A percentile compares a stretch with the other conserved stretches of the same genome.
Conservation (phyloP, 129 eudicot species). For the Gnaphalium uliginosum region DNA sequence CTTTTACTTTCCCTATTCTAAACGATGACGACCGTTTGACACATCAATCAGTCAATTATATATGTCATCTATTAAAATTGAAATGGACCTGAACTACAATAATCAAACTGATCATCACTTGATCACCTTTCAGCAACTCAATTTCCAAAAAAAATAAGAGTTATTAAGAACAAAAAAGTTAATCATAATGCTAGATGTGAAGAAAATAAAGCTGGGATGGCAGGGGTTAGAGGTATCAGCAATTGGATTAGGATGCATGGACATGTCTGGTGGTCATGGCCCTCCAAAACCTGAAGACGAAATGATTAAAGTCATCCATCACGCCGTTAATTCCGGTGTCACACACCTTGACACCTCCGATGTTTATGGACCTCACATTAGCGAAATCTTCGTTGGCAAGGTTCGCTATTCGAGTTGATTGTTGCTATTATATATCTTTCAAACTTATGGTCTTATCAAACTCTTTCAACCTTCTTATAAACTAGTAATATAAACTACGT, state of each 20-base stretch:
- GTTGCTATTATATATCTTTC: too few relatives aligned
- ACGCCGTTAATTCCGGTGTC: constrained; percentile 42
- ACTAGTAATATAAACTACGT: too few relatives aligned
- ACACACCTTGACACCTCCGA: constrained; percentile 52
- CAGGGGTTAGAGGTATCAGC: constrained; percentile 49
- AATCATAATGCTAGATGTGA: constrained; percentile 5
- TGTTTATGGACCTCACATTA: constrained; percentile 47
- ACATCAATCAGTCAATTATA: too few relatives aligned
- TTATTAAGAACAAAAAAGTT: neutral
- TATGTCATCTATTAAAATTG: too few relatives aligned
- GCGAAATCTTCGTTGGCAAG: constrained; percentile 47
- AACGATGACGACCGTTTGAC: too few relatives aligned
- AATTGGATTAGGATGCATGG: constrained; percentile 54
- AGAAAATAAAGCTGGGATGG: constrained; percentile 47
- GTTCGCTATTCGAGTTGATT: neutral
- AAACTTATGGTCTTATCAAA: too few relatives aligned
- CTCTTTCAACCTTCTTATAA: too few relatives aligned
- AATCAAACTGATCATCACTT: too few relatives aligned
- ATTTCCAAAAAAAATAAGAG: neutral
- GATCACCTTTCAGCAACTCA: neutral
- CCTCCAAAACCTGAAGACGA: constrained; percentile 2
- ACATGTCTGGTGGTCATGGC: constrained; percentile 36
- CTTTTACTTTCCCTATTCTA: too few relatives aligned
- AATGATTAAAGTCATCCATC: constrained; percentile 41
- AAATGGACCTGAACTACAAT: too few relatives aligned